Evolutionary conservation across 768 basidiomycete species (phyloP).

Genomic region (Pleurotus pulmonarius): DNA sequence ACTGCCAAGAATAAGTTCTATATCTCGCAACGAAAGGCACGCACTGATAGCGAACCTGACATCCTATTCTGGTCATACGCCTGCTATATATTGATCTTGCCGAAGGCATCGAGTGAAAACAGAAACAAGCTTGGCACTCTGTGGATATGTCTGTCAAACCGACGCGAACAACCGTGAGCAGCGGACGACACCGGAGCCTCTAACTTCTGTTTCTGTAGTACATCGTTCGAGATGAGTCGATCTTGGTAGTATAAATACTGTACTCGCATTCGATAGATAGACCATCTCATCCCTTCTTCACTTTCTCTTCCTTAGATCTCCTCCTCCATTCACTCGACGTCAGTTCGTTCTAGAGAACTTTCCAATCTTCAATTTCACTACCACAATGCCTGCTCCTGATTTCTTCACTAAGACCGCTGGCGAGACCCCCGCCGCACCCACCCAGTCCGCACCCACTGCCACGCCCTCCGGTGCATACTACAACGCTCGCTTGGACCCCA

Average conservation of each 20-base stretch:
- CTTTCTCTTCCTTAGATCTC: not conserved
- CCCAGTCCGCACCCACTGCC: not conserved
- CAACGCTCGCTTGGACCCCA: constrained; percentile 66
- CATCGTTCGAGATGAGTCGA: not conserved
- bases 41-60: no score
- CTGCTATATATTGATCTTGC: no score
- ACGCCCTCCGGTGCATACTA: constrained; percentile 38
- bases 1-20: no score
- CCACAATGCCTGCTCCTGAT: constrained; percentile 2
- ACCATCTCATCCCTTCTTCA: constrained; percentile 4
- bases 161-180: no score
- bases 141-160: no score
- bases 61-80: no score
- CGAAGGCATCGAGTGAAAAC: no score
- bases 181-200: no score
- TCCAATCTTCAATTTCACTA: not conserved
- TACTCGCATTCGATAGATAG: not conserved
- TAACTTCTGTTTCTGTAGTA: no score
- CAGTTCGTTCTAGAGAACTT: constrained; percentile 1
- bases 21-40: no score
- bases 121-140: no score
- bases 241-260: not conserved
- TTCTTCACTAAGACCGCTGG: constrained; percentile 5
- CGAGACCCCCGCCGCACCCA: not conserved
- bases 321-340: constrained; percentile 3